phyloP scores from a whole-genome alignment of 2,329 filamentous ascomycete genomes.

The Fusarium mexicanum region DNA sequence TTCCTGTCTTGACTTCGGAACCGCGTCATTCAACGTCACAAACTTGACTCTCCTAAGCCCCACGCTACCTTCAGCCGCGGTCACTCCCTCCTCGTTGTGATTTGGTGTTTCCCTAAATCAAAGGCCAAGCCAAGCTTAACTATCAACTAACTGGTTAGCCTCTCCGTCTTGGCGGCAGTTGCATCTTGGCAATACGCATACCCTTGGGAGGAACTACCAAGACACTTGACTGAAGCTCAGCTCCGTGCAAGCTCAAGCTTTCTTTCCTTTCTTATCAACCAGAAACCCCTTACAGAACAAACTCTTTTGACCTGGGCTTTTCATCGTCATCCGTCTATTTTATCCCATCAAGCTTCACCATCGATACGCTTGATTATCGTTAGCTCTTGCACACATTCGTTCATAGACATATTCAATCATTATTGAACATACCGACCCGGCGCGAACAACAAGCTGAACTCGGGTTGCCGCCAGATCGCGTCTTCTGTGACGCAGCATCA shows the following conservation, averaged over 20 bases:
- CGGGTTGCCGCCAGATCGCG: background rate
- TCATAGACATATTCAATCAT: slow-evolving; percentile 3
- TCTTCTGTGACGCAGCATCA: background rate
- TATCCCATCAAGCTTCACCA: slow-evolving; percentile 3
- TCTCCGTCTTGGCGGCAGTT: slow-evolving; percentile 34
- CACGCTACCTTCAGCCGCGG: background rate
- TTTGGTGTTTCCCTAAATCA: slow-evolving; percentile 19
- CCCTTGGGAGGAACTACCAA: slow-evolving; percentile 1
- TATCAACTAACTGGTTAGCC: slow-evolving; percentile 17
- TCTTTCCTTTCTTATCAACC: slow-evolving; percentile 13
- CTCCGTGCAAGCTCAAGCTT: slow-evolving; percentile 9
- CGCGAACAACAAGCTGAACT: background rate
- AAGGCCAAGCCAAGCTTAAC: slow-evolving; percentile 32
- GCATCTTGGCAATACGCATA: slow-evolving; percentile 31
- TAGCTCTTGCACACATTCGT: slow-evolving; percentile 8
- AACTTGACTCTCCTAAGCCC: background rate
- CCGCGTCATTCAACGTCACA: slow-evolving; percentile 23
- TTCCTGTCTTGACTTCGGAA: background rate
- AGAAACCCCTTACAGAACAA: background rate
- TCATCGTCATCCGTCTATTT: background rate
- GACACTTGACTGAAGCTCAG: slow-evolving; percentile 19
- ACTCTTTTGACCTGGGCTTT: background rate
- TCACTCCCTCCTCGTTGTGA: slow-evolving; percentile 12
- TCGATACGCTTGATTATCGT: slow-evolving; percentile 6
- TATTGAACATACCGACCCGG: slow-evolving; percentile 1